Base-by-base conservation (phyloP, 352 stramenopile species). In the Phytophthora palmivora region DNA sequence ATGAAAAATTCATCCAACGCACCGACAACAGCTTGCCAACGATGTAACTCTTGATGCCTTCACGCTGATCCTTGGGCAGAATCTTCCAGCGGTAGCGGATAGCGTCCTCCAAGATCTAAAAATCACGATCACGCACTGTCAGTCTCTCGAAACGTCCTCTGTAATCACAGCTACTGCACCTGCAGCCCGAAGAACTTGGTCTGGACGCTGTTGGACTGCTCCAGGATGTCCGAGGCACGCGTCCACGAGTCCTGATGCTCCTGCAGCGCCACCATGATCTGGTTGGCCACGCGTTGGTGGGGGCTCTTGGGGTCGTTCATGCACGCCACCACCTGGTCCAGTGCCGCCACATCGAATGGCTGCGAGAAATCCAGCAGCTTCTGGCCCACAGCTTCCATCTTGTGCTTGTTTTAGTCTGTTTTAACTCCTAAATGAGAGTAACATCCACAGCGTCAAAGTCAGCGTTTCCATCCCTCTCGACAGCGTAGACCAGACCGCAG, bases 31-130 rank as follows among this genome's bases (percentile, higher is more conserved):
- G 87, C 76, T 99, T 99, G 62, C 88, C 84, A 6, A 99, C 95
- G 38, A 99, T 97, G 78, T 98, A 99, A 58, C 97, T 98, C 83
- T 99, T 99, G 67, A 99, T 99, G 39, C 97, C 97, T 54, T 99
- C 94, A 34, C 95, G 94, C 78, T 99, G 96, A 51, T 98, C 94
- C 58, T 90, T 86, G n/a, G 96, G 94, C 57, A 99, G 67, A 58
- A 98, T 95, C 68, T 98, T 98, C 96, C 96, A 99, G 78, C 94
- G 84, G 60, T 98, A 98, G 39, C 97, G 90, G 51, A 99, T 98
- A 14, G 96, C 96, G 67, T 99, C 96, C 73, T 99, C 96, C 47
- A 99, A 81, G 45, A 99, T 91, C 82, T 98, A 52, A 28, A 71
- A 68, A 8, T 51, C 45, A 43, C 16, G 6, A 58, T 12, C 26